These are phyloP conservation scores for Panus rudis DNA, from an alignment of 768 basidiomycete genomes.

Conservation along the genomic window DNA sequence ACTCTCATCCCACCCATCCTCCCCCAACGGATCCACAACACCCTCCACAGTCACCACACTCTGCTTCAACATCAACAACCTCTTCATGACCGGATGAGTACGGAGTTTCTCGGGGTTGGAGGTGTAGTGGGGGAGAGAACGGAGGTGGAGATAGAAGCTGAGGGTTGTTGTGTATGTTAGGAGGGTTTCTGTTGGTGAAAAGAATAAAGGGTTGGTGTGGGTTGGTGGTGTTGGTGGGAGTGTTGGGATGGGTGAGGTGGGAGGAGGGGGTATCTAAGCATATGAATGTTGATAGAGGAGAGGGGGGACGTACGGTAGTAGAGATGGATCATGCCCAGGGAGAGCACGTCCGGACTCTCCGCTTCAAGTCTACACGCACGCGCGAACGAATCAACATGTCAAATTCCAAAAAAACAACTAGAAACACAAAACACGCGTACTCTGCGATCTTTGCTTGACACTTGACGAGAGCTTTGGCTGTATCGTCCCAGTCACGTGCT, in stretches of 20 bases:
- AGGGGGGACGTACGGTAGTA: slow-evolving; percentile 70
- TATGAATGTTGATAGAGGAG: background rate
- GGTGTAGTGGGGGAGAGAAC: slow-evolving; percentile 58
- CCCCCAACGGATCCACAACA: too few species aligned
- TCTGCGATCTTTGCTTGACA: slow-evolving; percentile 45
- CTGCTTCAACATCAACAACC: slow-evolving; percentile 79
- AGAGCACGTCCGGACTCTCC: slow-evolving; percentile 43
- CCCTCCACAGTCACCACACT: slow-evolving; percentile 76
- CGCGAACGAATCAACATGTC: background rate
- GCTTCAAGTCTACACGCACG: slow-evolving; percentile 45
- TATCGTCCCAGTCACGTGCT: slow-evolving; percentile 79
- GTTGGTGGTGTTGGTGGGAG: too few species aligned
- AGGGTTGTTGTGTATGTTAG: slow-evolving; percentile 86
- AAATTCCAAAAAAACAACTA: background rate
- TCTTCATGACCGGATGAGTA: slow-evolving; percentile 63
- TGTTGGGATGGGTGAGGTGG: background rate
- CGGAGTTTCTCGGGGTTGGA: slow-evolving; percentile 56
- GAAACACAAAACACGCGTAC: slow-evolving; percentile 30
- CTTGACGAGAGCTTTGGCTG: slow-evolving; percentile 44
- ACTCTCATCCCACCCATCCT: slow-evolving; percentile 44
- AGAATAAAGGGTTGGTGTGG: too few species aligned
- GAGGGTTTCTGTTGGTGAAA: slow-evolving; percentile 58
- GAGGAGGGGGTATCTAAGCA: background rate
- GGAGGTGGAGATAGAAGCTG: slow-evolving; percentile 89
- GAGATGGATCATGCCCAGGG: slow-evolving; percentile 68